Base-by-base conservation (phyloP, 768 basidiomycete genomes). In the Sarcomyxa edulis region DNA sequence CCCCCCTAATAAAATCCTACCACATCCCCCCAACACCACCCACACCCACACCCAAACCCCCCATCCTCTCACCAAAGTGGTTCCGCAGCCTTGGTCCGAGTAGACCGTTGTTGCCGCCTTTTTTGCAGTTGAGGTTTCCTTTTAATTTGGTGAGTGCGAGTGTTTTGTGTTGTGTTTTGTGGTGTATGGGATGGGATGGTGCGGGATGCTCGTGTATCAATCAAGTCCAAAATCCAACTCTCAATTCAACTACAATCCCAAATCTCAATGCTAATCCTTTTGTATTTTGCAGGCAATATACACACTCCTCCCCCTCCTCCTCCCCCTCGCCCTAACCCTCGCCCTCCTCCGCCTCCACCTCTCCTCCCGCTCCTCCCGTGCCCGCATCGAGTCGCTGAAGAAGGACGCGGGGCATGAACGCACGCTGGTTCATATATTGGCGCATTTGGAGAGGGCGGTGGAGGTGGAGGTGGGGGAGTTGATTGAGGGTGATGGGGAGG, bases 331-430 rank as follows among this genome's bases (percentile, higher is more conserved):
- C 42, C 29, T 87, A 11, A 66, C 73, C 6, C 52, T 84, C 4
- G 58, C 64, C n/a, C 31, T 85, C 25, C 34, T 78, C 27, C 76
- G 77, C 1, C 64, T 92, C 26, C 60, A 75, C 2, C 61, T 79
- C 23, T 71, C 78, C 12, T 65, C 82, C 0, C 72, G 64, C 20
- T 61, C 66, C 1, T 91, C 88, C 3, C 76, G 74, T 3, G 64
- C 65, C 11, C 80, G 90, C 14, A 78, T 93, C 40, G 69, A 66
- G 40, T 51, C 71, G 2, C 68, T 90, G 12, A 86, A 89, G 57
- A 58, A 64, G 22, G 77, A 81, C 23, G 57, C 56, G 14, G 60
- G 69, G 3, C 65, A 62, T 36, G 60, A 59, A 21, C 56, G 75
- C 43, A 72, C 65, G n/a, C 71, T 90, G 5, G 61, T 69, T 19